Conservation (phyloP, 2,329 filamentous ascomycete genomes). For the Dryadomyces sulphureus region DNA sequence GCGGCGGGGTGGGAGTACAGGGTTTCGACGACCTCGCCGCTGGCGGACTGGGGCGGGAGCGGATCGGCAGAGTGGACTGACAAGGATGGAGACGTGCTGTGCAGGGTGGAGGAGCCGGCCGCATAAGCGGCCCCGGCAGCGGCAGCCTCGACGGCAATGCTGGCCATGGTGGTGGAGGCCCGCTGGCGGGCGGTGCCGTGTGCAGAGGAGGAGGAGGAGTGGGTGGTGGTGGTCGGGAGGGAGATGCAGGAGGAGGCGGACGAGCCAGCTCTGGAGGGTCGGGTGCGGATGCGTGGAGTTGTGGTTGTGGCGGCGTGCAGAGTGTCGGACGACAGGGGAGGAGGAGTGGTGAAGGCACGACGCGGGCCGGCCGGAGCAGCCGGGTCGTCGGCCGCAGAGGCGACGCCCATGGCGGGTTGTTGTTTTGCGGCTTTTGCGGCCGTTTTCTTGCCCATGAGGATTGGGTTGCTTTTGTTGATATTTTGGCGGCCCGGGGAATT, state of each 20-base stretch:
- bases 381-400: background rate
- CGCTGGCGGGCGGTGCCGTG: background rate
- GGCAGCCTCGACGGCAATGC: conserved; percentile 7
- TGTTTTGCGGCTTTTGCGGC: background rate
- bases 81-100: conserved; percentile 1
- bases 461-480: background rate
- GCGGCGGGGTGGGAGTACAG: conserved; percentile 61
- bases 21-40: conserved; percentile 39
- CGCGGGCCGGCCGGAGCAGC: background rate
- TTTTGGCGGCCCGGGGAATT: too few relatives aligned
- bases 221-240: background rate
- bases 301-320: too few relatives aligned
- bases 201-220: background rate
- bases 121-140: conserved; percentile 3
- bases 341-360: background rate
- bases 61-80: background rate
- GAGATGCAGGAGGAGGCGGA: background rate
- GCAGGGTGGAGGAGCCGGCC: conserved; percentile 3
- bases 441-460: too few relatives aligned
- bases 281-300: too few relatives aligned
- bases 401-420: background rate
- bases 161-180: conserved; percentile 2
- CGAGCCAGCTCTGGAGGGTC: background rate
- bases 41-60: conserved; percentile 3
- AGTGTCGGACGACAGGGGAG: too few relatives aligned